These are phyloP conservation scores for Xylaria sp. DNA, from an alignment of 2,329 filamentous ascomycete species.

Conservation along the genomic window DNA sequence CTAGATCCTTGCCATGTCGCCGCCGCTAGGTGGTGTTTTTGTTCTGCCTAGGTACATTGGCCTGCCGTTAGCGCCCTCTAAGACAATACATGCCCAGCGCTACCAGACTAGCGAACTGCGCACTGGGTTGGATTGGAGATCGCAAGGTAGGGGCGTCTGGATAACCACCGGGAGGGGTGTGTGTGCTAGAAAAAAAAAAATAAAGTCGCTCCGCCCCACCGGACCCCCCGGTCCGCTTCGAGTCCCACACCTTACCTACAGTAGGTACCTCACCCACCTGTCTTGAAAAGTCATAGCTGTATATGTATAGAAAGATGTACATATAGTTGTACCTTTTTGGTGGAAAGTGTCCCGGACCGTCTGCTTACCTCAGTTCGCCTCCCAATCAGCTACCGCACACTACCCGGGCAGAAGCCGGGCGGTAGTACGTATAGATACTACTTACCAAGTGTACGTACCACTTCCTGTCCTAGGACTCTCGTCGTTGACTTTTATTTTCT, in stretches of 20 bases:
- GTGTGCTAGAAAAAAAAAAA: background rate
- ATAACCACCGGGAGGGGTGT: constrained; percentile 11
- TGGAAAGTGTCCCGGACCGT: background rate
- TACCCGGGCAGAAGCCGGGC: too few species aligned
- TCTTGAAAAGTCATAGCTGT: constrained; percentile 15
- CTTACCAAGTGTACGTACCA: background rate
- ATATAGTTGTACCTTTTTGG: constrained; percentile 1
- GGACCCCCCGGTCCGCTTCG: background rate
- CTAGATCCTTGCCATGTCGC: constrained; percentile 2
- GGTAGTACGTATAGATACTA: too few species aligned
- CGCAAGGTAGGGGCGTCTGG: background rate
- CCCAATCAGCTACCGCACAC: background rate
- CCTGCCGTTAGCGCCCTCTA: background rate
- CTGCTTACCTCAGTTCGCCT: constrained; percentile 9
- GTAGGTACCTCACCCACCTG: background rate
- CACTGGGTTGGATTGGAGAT: constrained; percentile 24
- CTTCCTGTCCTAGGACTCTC: background rate
- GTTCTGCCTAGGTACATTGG: background rate
- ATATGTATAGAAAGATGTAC: constrained; percentile 3
- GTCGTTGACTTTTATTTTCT: background rate
- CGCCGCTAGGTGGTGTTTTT: background rate
- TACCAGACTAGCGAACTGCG: background rate
- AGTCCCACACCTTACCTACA: constrained; percentile 9
- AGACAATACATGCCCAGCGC: background rate
- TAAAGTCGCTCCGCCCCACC: constrained; percentile 6